These are phyloP conservation scores for Nakazawaea laoshanensis DNA, from an alignment of 805 yeast species.

Conservation along the genomic window DNA sequence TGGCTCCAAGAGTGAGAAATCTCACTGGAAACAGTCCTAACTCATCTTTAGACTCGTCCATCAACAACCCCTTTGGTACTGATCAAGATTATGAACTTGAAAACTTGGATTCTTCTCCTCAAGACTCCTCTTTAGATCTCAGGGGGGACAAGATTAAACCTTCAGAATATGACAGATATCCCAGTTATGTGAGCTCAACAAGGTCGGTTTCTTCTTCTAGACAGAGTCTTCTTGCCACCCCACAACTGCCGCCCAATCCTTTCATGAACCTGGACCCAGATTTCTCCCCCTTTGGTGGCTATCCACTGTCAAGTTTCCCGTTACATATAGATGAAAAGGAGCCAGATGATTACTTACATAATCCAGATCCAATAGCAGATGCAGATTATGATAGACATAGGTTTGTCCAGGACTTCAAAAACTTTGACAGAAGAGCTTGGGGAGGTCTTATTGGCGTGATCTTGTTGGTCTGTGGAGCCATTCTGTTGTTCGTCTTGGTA, in stretches of 20 bases:
- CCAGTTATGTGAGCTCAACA: conserved; percentile 32
- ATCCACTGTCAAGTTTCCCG: conserved; percentile 90
- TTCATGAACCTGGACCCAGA: conserved; percentile 45
- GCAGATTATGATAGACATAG: conserved; percentile 74
- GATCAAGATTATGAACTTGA: conserved; percentile 1
- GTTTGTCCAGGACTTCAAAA: conserved; percentile 53
- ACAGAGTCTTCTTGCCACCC: conserved; percentile 14
- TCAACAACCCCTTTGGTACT: conserved; percentile 2
- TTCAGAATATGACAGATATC: conserved; percentile 60
- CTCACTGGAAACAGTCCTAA: conserved; percentile 2
- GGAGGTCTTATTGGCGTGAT: conserved; percentile 58
- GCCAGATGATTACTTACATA: conserved; percentile 89
- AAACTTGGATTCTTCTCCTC: conserved; percentile 1
- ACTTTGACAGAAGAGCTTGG: conserved; percentile 54
- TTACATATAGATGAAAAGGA: conserved; percentile 88
- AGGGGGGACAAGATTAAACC: conserved; percentile 21
- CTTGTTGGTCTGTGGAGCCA: conserved; percentile 47
- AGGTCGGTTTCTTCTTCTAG: conserved; percentile 43
- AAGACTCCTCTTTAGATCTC: conserved; percentile 2
- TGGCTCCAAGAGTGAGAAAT: conserved; percentile 3
- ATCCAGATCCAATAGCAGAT: conserved; percentile 92
- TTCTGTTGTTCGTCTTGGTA: conserved; percentile 64
- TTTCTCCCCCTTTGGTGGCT: conserved; percentile 92
- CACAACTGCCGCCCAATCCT: conserved; percentile 21
- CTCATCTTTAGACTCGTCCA: not conserved